Evolutionary conservation across 352 stramenopile species (phyloP).

Genomic region (Phytophthora tubulina): DNA sequence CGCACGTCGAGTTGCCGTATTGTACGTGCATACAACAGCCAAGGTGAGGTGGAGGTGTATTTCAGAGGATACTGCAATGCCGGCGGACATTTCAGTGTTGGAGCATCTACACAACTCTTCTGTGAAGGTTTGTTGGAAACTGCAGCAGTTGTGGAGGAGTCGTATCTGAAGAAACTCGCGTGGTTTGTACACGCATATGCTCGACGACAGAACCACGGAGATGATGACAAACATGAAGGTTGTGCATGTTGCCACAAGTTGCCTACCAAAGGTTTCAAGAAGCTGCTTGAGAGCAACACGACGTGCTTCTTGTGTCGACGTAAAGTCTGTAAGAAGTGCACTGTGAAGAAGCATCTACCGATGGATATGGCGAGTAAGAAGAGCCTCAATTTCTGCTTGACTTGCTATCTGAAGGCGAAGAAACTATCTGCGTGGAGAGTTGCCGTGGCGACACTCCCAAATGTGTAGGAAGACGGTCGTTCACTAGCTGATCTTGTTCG

Average conservation of each 20-base stretch:
- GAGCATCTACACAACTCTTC: slow-evolving; percentile 39
- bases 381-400: slow-evolving; percentile 63
- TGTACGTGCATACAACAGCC: slow-evolving; percentile 42
- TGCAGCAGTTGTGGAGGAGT: slow-evolving; percentile 59
- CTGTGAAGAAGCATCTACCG: slow-evolving; percentile 54
- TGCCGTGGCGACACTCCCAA: slow-evolving; percentile 46
- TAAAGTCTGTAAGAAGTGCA: slow-evolving; percentile 62
- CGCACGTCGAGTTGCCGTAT: slow-evolving; percentile 56
- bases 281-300: slow-evolving; percentile 44
- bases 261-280: slow-evolving; percentile 46
- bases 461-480: not conserved
- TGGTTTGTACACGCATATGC: slow-evolving; percentile 61
- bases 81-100: slow-evolving; percentile 38
- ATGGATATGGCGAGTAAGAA: slow-evolving; percentile 54
- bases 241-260: slow-evolving; percentile 51
- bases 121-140: slow-evolving; percentile 49
- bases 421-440: slow-evolving; percentile 56
- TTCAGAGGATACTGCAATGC: slow-evolving; percentile 55
- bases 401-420: slow-evolving; percentile 66
- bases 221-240: slow-evolving; percentile 27
- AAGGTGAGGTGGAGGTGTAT: slow-evolving; percentile 56
- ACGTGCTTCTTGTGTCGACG: slow-evolving; percentile 51
- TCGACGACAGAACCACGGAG: slow-evolving; percentile 18
- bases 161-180: slow-evolving; percentile 73
- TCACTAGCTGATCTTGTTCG: slow-evolving; percentile 4